These are phyloP conservation scores for Quercus cerris DNA, from an alignment of 306 rosid genomes.

Conservation along the genomic window DNA sequence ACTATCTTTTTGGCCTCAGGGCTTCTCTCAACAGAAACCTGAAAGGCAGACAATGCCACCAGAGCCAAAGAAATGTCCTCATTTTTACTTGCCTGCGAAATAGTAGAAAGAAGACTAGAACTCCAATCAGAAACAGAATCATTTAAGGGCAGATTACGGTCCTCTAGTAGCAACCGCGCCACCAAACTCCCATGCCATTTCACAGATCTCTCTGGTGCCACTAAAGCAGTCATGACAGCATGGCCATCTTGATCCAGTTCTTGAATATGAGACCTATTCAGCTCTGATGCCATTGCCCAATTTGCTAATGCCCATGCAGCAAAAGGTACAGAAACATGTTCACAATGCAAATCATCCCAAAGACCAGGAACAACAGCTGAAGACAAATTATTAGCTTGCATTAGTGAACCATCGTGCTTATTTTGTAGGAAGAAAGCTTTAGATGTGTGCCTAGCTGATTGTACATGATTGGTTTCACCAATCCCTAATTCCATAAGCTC, in stretches of 20 bases:
- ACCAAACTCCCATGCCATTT: constrained; percentile 97
- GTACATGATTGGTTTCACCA: constrained; percentile 30
- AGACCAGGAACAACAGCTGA: constrained; percentile 91
- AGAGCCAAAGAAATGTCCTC: constrained; percentile 79
- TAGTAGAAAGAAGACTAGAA: constrained; percentile 83
- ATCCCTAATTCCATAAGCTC: constrained; percentile 40
- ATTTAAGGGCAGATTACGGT: constrained; percentile 56
- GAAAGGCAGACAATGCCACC: constrained; percentile 78
- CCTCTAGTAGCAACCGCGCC: constrained; percentile 74
- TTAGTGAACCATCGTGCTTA: constrained; percentile 37
- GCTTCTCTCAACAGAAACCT: constrained; percentile 81
- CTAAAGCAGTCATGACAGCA: constrained; percentile 83
- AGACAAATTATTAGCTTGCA: constrained; percentile 29
- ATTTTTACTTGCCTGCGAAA: constrained; percentile 74
- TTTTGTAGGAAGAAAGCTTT: constrained; percentile 31
- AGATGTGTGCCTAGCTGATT: constrained; percentile 25
- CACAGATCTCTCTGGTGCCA: constrained; percentile 96
- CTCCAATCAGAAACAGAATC: constrained; percentile 93
- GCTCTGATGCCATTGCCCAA: constrained; percentile 78
- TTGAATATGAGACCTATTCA: constrained; percentile 69
- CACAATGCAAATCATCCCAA: constrained; percentile 96
- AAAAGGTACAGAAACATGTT: constrained; percentile 97
- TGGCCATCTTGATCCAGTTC: constrained; percentile 87
- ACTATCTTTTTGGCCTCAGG: constrained; percentile 56
- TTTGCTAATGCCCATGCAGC: constrained; percentile 98